Conservation (phyloP, 768 basidiomycete species). For the Boletus vermiculosoides region DNA sequence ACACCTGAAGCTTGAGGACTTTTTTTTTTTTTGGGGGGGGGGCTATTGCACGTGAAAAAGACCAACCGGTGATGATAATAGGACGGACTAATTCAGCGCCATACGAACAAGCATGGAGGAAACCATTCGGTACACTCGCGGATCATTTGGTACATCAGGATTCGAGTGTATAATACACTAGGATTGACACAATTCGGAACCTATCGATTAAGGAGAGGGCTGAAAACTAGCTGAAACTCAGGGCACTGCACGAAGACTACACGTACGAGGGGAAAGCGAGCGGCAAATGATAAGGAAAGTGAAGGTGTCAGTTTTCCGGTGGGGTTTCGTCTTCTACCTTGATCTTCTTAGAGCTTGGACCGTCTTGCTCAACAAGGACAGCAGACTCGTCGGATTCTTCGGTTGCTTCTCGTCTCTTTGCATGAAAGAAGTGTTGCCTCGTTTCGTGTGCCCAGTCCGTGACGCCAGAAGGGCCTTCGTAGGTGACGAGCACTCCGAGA, state of each 20-base stretch:
- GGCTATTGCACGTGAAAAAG: not conserved
- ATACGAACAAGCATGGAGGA: not conserved
- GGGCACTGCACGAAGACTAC: not conserved
- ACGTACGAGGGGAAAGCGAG: not conserved
- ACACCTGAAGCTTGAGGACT: not conserved
- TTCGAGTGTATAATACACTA: slow-evolving; percentile 17
- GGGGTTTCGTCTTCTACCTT: slow-evolving; percentile 22
- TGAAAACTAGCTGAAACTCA: not conserved
- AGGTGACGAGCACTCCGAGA: slow-evolving; percentile 36
- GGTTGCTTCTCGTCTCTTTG: slow-evolving; percentile 15
- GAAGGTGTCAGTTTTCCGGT: not conserved
- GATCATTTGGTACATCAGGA: slow-evolving; percentile 5
- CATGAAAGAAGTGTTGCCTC: slow-evolving; percentile 19
- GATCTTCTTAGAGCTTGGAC: slow-evolving; percentile 16
- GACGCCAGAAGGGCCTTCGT: slow-evolving; percentile 33
- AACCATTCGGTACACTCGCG: not conserved
- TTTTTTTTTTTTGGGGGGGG: no score
- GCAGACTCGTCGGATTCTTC: slow-evolving; percentile 28
- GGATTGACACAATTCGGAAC: not conserved
- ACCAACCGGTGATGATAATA: no score
- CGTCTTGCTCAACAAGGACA: slow-evolving; percentile 23
- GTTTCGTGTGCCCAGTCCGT: slow-evolving; percentile 33
- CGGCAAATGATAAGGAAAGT: not conserved
- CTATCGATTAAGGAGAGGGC: not conserved
- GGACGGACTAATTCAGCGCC: not conserved